Percentiles rank a stretch among this genome's conserved stretches.
These are phyloP conservation scores for Parietaria judaica DNA, from an alignment of 306 rosid species.

Conservation along the genomic window DNA sequence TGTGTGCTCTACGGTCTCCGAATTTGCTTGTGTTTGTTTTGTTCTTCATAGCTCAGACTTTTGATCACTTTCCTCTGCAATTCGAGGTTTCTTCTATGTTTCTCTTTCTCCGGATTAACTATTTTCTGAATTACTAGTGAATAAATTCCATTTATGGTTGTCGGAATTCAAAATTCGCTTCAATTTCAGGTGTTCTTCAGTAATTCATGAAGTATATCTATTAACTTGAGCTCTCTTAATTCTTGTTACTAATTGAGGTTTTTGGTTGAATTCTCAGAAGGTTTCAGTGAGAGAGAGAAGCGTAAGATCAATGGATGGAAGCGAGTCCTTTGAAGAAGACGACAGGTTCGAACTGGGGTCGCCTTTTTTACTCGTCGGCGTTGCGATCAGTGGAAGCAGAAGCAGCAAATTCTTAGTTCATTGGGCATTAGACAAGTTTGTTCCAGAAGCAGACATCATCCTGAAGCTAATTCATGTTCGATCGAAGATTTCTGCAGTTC, in stretches of 20 bases:
- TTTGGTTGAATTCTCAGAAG: constrained; percentile 15
- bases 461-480: constrained; percentile 73
- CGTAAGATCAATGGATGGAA: constrained; percentile 34
- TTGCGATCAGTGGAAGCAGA: constrained; percentile 72
- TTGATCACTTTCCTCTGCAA: not conserved
- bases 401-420: constrained; percentile 63
- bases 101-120: not conserved
- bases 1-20: constrained; percentile 1
- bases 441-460: constrained; percentile 52
- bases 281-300: constrained; percentile 7
- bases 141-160: constrained; percentile 3
- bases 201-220: not conserved
- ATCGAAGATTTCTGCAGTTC: constrained; percentile 50
- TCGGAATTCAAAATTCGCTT: not conserved
- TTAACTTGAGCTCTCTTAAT: not conserved
- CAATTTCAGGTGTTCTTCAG: not conserved
- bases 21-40: not conserved
- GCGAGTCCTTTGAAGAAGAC: constrained; percentile 18
- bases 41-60: not conserved
- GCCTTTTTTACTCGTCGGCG: constrained; percentile 44
- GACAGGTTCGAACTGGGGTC: constrained; percentile 14
- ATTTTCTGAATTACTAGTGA: not conserved
- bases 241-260: not conserved
- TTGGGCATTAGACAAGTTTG: constrained; percentile 81
- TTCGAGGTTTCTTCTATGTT: not conserved